A percentile compares a stretch with the other conserved stretches of the same genome.
phyloP scores from a whole-genome alignment of 768 basidiomycete genomes.

The Macrolepiota dolichaula region DNA sequence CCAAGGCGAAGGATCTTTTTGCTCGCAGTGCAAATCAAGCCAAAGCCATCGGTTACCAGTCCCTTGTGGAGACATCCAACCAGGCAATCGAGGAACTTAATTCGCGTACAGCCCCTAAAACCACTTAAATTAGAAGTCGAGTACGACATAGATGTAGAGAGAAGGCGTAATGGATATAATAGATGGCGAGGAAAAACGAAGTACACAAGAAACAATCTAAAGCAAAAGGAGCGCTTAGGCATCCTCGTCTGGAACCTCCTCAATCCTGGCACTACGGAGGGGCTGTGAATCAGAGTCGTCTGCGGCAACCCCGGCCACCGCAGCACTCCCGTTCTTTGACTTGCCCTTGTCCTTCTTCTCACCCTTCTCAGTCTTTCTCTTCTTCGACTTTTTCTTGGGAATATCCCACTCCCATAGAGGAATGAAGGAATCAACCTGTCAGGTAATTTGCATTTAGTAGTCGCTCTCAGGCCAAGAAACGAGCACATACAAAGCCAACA shows the following conservation, averaged over 20 bases:
- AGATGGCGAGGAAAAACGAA: constrained; percentile 9
- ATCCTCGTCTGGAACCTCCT: constrained; percentile 46
- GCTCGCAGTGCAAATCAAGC: constrained; percentile 30
- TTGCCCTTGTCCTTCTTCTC: constrained; percentile 49
- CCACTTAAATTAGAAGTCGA: constrained; percentile 8
- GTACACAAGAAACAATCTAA: not conserved
- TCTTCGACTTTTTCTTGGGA: constrained; percentile 72
- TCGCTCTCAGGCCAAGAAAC: not conserved
- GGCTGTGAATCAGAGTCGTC: constrained; percentile 41
- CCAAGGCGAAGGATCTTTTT: constrained; percentile 27
- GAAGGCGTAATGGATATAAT: constrained; percentile 6
- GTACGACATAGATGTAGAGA: constrained; percentile 4
- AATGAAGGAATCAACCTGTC: constrained; percentile 95
- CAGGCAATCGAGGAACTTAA: constrained; percentile 11
- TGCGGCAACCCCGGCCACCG: constrained; percentile 43
- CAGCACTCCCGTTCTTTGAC: constrained; percentile 37
- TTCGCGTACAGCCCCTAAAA: constrained; percentile 11
- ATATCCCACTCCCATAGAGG: constrained; percentile 97
- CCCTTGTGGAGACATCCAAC: constrained; percentile 7
- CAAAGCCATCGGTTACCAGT: constrained; percentile 31
- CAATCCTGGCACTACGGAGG: constrained; percentile 39
- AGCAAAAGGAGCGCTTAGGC: constrained; percentile 14
- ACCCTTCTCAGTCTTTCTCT: constrained; percentile 51
- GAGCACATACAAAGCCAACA: constrained; percentile 87
- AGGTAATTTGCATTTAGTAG: not conserved